Conservation (phyloP, 164 flowering plant genomes). For the Stephania yunnanensis region DNA sequence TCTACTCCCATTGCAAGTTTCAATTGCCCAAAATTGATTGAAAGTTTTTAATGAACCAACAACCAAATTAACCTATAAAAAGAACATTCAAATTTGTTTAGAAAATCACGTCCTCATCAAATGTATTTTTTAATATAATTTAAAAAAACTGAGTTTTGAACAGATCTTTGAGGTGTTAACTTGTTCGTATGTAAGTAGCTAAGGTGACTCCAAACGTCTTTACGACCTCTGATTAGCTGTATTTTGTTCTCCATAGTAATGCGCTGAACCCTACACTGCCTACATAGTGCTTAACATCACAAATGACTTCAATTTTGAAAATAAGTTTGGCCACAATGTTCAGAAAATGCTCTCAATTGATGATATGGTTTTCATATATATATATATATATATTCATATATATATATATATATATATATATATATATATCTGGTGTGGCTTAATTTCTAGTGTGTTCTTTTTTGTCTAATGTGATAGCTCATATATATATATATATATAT, state of each 20-base stretch:
- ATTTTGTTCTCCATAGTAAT: neutral
- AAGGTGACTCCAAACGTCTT: neutral
- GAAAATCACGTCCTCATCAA: neutral
- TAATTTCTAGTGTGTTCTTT: no score
- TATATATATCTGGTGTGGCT: no score
- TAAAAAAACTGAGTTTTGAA: neutral
- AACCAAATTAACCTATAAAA: no score
- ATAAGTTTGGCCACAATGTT: no score
- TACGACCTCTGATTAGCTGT: neutral
- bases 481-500: no score
- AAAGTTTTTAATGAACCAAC: neutral
- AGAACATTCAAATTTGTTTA: neutral
- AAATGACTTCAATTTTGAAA: no score
- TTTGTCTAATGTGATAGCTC: no score
- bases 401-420: no score
- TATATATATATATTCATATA: no score
- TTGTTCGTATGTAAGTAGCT: neutral
- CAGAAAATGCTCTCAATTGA: no score
- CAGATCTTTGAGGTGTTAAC: neutral
- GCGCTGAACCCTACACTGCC: neutral
- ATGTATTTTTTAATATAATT: neutral
- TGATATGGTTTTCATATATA: no score
- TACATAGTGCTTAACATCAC: no score
- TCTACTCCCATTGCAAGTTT: neutral
- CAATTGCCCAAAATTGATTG: neutral